These are phyloP conservation scores for Salix dunnii DNA, from an alignment of 345 rosid genomes.

Conservation along the genomic window DNA sequence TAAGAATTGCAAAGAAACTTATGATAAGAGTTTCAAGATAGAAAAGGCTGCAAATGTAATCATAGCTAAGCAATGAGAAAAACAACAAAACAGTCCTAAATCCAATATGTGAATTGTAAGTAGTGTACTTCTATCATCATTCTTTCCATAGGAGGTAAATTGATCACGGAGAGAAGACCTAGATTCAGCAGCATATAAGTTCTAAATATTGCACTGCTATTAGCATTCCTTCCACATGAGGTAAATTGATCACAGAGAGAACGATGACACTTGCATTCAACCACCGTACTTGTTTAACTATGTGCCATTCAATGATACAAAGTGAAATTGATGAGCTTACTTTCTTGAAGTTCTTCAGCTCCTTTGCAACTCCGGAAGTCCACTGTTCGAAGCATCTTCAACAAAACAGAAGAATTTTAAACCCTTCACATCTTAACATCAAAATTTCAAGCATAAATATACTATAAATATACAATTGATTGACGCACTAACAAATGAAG, in stretches of 20 bases:
- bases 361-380: conserved; percentile 63
- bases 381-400: conserved; percentile 59
- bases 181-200: background rate
- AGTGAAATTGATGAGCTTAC: conserved; percentile 39
- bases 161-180: background rate
- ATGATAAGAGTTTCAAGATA: background rate
- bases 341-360: conserved; percentile 59
- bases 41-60: background rate
- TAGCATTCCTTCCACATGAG: background rate
- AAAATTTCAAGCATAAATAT: background rate
- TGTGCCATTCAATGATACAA: background rate
- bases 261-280: background rate
- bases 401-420: conserved; percentile 12
- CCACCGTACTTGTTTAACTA: background rate
- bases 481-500: background rate
- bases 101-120: background rate
- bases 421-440: background rate
- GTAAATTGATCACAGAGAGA: background rate
- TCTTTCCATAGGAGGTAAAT: background rate
- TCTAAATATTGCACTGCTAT: background rate
- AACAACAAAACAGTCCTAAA: background rate
- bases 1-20: background rate
- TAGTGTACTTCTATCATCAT: background rate
- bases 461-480: background rate
- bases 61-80: background rate